These are phyloP conservation scores for Ensete ventricosum DNA, from an alignment of 176 grass and related monocot genomes.

Conservation along the genomic window DNA sequence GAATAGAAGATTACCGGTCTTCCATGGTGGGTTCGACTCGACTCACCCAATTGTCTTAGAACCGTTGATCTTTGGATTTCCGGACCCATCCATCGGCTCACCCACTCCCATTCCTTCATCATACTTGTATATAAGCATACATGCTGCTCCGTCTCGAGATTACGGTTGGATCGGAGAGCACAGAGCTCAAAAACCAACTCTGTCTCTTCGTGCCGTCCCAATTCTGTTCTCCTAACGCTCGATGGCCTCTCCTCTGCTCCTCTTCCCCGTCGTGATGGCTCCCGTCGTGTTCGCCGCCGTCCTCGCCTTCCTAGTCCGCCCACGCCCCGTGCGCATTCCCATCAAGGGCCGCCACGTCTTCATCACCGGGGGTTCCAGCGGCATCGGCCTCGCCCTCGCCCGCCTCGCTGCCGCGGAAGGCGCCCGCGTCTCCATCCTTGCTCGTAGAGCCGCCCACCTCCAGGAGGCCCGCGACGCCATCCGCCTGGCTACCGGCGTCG, in stretches of 20 bases:
- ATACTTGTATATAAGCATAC: too few relatives aligned
- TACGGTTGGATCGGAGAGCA: too few relatives aligned
- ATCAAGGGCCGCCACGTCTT: constrained; percentile 62
- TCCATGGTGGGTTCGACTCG: too few relatives aligned
- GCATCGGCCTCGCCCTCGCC: constrained; percentile 76
- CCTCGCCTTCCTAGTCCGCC: constrained; percentile 56
- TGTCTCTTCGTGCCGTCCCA: too few relatives aligned
- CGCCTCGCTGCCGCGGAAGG: constrained; percentile 62
- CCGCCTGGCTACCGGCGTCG: constrained; percentile 40
- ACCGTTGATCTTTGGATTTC: too few relatives aligned
- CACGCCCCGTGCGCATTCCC: constrained; percentile 34
- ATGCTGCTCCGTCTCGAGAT: too few relatives aligned
- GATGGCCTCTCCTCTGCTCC: constrained; percentile 26
- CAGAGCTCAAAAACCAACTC: too few relatives aligned
- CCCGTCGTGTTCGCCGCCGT: constrained; percentile 28
- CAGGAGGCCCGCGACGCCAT: constrained; percentile 55
- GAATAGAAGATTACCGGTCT: too few relatives aligned
- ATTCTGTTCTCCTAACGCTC: background rate
- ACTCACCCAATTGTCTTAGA: too few relatives aligned
- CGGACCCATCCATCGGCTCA: too few relatives aligned
- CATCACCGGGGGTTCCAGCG: constrained; percentile 87
- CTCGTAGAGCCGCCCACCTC: constrained; percentile 45
- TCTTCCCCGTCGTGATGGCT: constrained; percentile 15
- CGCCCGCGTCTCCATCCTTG: constrained; percentile 85
- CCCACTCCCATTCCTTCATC: too few relatives aligned